Evolutionary conservation across 768 basidiomycete genomes (phyloP).

Genomic region (Boletus eberwhitei): DNA sequence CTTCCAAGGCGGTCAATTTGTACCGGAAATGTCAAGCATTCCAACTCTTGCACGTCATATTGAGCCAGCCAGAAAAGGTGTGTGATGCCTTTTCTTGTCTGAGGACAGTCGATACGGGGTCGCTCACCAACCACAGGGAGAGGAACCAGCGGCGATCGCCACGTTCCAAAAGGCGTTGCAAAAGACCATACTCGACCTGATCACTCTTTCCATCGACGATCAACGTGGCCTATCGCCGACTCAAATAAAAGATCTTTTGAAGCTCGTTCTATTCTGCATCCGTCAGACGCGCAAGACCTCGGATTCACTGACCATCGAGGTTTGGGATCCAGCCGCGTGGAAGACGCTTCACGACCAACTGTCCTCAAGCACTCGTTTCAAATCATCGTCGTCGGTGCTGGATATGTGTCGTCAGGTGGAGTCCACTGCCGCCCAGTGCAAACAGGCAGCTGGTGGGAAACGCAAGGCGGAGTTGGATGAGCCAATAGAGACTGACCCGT

Average conservation of each 20-base stretch:
- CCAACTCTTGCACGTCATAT: constrained; percentile 63
- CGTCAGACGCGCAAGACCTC: constrained; percentile 56
- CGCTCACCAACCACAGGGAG: constrained; percentile 27
- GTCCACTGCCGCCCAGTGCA: constrained; percentile 13
- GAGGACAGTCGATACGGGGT: background rate
- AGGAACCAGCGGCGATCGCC: constrained; percentile 39
- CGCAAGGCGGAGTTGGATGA: constrained; percentile 37
- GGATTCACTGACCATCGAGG: constrained; percentile 30
- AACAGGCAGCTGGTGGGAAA: constrained; percentile 26
- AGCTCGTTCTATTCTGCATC: constrained; percentile 60
- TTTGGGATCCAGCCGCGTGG: constrained; percentile 67
- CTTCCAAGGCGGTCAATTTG: constrained; percentile 62
- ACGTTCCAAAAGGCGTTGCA: constrained; percentile 49
- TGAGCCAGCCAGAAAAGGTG: constrained; percentile 41
- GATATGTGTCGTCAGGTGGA: constrained; percentile 65
- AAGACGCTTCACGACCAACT: constrained; percentile 45
- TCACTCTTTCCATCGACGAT: constrained; percentile 48
- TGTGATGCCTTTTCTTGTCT: background rate
- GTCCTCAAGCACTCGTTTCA: constrained; percentile 53
- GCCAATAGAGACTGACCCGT: constrained; percentile 24
- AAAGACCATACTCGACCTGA: constrained; percentile 44
- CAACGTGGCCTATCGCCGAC: constrained; percentile 47
- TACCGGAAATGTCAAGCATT: constrained; percentile 77
- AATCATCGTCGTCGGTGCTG: constrained; percentile 56
- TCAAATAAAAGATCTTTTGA: constrained; percentile 79